Conservation (phyloP, 1,139 yeast species). For the Scheffersomyces cryptocercus region DNA sequence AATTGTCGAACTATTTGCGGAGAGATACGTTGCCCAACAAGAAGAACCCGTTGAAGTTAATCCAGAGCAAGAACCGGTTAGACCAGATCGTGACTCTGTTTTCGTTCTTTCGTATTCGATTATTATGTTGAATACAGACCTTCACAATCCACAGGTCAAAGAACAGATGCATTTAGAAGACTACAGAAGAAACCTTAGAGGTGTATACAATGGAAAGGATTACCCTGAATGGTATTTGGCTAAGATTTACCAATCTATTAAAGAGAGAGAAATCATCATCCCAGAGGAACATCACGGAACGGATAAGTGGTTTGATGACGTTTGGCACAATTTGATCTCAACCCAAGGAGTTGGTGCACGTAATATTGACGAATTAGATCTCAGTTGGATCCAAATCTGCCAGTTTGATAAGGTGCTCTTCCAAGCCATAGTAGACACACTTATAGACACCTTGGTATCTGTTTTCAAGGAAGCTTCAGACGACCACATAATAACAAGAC, state of each 20-base stretch:
- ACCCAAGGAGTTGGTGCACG: conserved; percentile 31
- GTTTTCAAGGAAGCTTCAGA: conserved; percentile 89
- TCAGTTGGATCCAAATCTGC: conserved; percentile 26
- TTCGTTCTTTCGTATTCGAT: conserved; percentile 74
- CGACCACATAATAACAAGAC: conserved; percentile 83
- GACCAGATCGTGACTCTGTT: conserved; percentile 73
- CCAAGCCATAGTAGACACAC: conserved; percentile 56
- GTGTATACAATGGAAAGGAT: conserved; percentile 73
- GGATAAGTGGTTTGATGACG: conserved; percentile 87
- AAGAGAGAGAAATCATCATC: conserved; percentile 89
- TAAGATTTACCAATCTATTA: conserved; percentile 77
- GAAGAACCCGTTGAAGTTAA: conserved; percentile 22
- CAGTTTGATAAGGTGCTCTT: conserved; percentile 73
- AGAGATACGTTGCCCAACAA: conserved; percentile 69
- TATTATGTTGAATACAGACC: conserved; percentile 76
- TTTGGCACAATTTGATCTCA: conserved; percentile 84
- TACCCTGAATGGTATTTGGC: conserved; percentile 86
- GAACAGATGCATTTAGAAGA: conserved; percentile 87
- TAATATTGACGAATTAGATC: conserved; percentile 20
- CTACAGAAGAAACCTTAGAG: conserved; percentile 77
- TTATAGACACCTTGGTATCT: conserved; percentile 68
- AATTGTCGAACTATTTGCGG: conserved; percentile 83
- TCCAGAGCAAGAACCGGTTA: conserved; percentile 40
- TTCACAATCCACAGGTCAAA: conserved; percentile 77
- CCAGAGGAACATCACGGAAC: conserved; percentile 95